Base-by-base conservation (phyloP, 1,139 yeast genomes). In the Pneumocystis carinii region DNA sequence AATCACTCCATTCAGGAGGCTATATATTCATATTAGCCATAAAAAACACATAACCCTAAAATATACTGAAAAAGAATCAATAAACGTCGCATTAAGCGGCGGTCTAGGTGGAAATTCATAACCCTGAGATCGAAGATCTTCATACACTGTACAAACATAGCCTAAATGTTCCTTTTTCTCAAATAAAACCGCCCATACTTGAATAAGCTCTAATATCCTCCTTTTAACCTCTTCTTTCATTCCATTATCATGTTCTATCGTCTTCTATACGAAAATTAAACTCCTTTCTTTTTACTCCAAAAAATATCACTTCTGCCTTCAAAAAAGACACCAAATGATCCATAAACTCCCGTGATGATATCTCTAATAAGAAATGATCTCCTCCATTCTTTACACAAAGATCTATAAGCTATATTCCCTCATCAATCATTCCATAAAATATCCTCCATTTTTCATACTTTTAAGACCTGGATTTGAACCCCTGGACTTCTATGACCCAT, bases 1-100 rank as follows among this genome's bases (percentile, higher is more conserved):
- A 85, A 71, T 94, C 98, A 32, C 87, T 85, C 99, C 99, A 92
- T 70, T 90, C 97, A 0, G 98, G 98, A 2, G 99, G 97, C 4
- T 65, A 36, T 6, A 48, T 10, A 48, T 24, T n/a, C 8, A n/a
- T n/a, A 15, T 57, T 48, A 32, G 27, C 8, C 6, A 19, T 3
- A 6, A 6, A 39, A 35, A 27, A 6, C 14, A 6, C n/a, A 17
- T 24, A n/a, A 29, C 4, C 3, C 17, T 15, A 15, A 15, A 10
- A 48, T 15, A 5, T 64, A 65, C 67, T 10, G 92, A 90, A 66
- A 85, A 87, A 1, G 96, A 82, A 71, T 92, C 97, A 63, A 90
- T 83, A 73, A 90, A 83, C 59, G 75, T 71, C n/a, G 80, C 75
- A 19, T 78, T 73, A n/a, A 78, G 70, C 56, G 71, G 62, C 60